Evolutionary conservation across 139 green algal species (phyloP).

Genomic region (Micractinium conductrix): DNA sequence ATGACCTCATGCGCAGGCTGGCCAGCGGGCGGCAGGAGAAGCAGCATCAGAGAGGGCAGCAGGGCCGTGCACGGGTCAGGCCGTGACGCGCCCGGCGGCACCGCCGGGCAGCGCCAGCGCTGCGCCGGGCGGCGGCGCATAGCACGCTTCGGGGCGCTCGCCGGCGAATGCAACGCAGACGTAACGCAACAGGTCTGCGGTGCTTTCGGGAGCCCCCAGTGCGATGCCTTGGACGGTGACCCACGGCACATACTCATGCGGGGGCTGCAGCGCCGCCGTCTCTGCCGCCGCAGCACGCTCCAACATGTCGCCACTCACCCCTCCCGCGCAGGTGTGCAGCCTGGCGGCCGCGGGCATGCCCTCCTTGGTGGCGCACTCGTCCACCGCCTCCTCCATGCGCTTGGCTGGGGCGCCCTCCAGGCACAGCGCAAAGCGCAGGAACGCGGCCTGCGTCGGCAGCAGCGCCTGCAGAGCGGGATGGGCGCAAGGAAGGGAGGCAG

Average conservation of each 20-base stretch:
- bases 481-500: no score
- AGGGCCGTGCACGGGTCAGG: no score
- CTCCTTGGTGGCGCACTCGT: constrained; percentile 28
- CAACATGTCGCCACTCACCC: constrained; percentile 32
- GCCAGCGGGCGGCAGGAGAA: no score
- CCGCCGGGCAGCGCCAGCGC: no score
- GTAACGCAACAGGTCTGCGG: background rate
- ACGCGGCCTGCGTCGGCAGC: constrained; percentile 3
- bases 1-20: no score
- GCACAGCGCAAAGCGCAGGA: constrained; percentile 42
- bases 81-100: no score
- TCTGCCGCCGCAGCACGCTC: constrained; percentile 24
- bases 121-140: background rate
- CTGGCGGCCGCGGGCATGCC: constrained; percentile 17
- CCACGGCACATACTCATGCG: constrained; percentile 49
- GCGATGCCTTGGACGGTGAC: constrained; percentile 50
- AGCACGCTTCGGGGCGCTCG: background rate
- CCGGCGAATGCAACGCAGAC: background rate
- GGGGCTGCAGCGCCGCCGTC: constrained; percentile 38
- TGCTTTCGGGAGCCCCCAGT: constrained; percentile 5
- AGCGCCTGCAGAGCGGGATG: no score
- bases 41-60: no score
- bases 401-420: constrained; percentile 3
- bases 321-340: constrained; percentile 35
- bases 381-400: constrained; percentile 2